phyloP scores from a whole-genome alignment of 225 moss, liverwort and hornwort genomes.

The Antitrichia curtipendula region DNA sequence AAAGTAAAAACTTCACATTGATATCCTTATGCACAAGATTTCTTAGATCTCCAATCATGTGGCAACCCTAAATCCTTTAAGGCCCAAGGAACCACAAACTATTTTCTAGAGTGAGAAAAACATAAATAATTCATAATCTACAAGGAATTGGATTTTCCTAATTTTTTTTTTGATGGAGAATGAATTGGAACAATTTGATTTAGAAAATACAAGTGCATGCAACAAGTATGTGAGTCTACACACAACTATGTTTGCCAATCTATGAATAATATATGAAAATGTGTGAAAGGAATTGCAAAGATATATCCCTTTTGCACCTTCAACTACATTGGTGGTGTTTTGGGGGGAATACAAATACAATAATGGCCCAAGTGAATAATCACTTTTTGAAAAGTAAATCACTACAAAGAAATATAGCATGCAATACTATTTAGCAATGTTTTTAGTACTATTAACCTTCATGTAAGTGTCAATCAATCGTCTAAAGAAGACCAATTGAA shows the following conservation, averaged over 20 bases:
- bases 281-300: background rate
- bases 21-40: background rate
- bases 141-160: background rate
- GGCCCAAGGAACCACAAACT: accelerated
- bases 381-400: background rate
- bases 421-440: background rate
- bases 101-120: accelerated
- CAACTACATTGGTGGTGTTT: background rate
- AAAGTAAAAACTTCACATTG: no score
- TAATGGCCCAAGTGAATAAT: background rate
- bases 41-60: background rate
- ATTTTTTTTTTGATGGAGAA: background rate
- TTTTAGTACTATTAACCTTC: background rate
- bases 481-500: accelerated
- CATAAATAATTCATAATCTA: background rate
- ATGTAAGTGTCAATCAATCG: background rate
- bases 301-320: accelerated
- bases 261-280: background rate
- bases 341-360: accelerated
- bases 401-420: accelerated
- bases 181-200: background rate
- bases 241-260: accelerated
- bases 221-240: background rate
- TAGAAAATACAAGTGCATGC: background rate
- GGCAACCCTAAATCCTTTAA: no score